Conservation (phyloP, 1,139 yeast genomes). For the Yamadazyma diospyri region DNA sequence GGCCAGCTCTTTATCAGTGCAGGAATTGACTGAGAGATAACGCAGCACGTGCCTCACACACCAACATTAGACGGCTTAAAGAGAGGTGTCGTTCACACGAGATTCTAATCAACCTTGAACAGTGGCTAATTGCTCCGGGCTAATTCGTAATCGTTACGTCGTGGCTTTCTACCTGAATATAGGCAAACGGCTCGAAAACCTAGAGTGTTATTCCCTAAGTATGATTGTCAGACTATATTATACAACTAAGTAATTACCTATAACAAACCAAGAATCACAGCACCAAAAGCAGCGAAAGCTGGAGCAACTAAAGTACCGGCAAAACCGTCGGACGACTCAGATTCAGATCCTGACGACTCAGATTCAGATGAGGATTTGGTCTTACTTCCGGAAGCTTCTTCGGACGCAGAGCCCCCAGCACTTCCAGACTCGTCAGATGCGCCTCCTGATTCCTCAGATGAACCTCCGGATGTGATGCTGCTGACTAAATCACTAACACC, state of each 20-base stretch:
- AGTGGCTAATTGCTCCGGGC: too few relatives aligned
- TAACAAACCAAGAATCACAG: slow-evolving; percentile 10
- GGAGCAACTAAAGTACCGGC: slow-evolving; percentile 7
- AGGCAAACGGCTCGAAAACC: too few relatives aligned
- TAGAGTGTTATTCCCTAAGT: too few relatives aligned
- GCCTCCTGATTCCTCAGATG: slow-evolving; percentile 3
- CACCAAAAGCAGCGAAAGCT: slow-evolving; percentile 10
- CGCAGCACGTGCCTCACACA: too few relatives aligned
- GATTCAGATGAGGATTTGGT: slow-evolving; percentile 1
- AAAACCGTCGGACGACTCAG: slow-evolving; percentile 2
- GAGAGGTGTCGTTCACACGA: too few relatives aligned
- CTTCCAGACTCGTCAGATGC: slow-evolving; percentile 4
- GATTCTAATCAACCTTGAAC: too few relatives aligned
- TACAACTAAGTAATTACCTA: too few relatives aligned
- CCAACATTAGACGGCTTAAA: too few relatives aligned
- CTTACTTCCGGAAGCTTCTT: slow-evolving; percentile 1
- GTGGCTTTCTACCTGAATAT: too few relatives aligned
- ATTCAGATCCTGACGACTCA: slow-evolving; percentile 2
- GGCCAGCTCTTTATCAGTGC: slow-evolving; percentile 1
- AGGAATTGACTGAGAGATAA: too few relatives aligned
- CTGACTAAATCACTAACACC: slow-evolving; percentile 3
- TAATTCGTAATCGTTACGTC: too few relatives aligned
- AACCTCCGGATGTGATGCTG: not conserved
- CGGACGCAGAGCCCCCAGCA: slow-evolving; percentile 3
- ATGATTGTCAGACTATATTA: too few relatives aligned